Evolutionary conservation across 2,329 filamentous ascomycete species (phyloP), one percentile per base, ranked within the genome.

Genomic region (Botryotinia globosa): DNA sequence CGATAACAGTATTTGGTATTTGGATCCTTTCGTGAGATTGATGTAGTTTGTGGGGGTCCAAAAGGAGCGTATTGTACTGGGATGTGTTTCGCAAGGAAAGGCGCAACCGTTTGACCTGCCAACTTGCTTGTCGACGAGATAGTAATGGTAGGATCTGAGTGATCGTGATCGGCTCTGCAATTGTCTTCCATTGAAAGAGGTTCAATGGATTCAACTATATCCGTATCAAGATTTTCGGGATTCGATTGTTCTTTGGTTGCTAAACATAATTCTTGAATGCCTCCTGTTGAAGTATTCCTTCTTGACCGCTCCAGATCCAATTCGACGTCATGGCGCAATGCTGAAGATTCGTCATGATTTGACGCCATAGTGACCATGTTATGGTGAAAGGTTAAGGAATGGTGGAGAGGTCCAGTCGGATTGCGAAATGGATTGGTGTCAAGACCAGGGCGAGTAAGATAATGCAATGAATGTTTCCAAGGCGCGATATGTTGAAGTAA

Each of bases 1-100:
- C 96, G 91, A 82, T 99, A 99, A 84, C 96, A 99, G 84, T 92
- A 98, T 81, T 93, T 96, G 77, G 94, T 97, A 81, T 94, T 97
- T 51, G 86, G 87, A 75, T 89, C 88, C 78, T 84, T 83, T 62
- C 80, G 83, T 66, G 80, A 81, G 37, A 80, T 81, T 72, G 79
- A 77, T 73, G 78, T 72, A 77, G 82, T 82, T 74, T 83, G 82
- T 56, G 72, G 48, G 73, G 85, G 84, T 74, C 92, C 91, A 72
- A 94, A 85, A 25, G 93, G 93, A 48, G 94, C 93, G 83, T 98
- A 98, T 79, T 96, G 88, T 75, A 90, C 89, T 4, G 95, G 95
- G 67, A 98, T 97, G 80, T 98, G 94, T 81, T 94, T 92, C 77
- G 92, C 90, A 71, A 98, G 88, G 81, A 97, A 98, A 2, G 95